A percentile compares a stretch with the other conserved stretches of the same genome.
Evolutionary conservation across 2,329 filamentous ascomycete genomes (phyloP).

Genomic region (Sclerotinia borealis): DNA sequence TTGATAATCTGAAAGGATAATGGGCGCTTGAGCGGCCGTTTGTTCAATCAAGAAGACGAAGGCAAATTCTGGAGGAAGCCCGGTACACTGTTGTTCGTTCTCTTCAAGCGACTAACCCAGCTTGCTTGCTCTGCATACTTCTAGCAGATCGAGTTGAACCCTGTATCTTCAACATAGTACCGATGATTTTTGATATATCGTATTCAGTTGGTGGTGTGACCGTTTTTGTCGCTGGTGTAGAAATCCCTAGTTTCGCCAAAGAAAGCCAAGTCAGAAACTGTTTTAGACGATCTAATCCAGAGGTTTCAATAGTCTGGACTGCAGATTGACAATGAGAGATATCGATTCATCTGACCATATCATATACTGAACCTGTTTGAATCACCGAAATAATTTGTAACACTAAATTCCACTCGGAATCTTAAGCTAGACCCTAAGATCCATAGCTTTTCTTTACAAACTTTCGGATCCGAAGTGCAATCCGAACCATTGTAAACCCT

Average conservation of each 20-base stretch:
- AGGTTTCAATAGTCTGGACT: neutral
- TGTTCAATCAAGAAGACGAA: slow-evolving; percentile 11
- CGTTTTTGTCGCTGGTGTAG: slow-evolving; percentile 1
- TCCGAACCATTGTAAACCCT: neutral
- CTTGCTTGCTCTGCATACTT: slow-evolving; percentile 9
- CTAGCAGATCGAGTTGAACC: slow-evolving; percentile 7
- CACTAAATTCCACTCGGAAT: too few relatives aligned
- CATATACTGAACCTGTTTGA: neutral
- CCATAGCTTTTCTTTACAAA: too few relatives aligned
- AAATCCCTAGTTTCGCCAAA: slow-evolving; percentile 1
- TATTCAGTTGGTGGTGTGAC: slow-evolving; percentile 7
- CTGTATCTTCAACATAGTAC: slow-evolving; percentile 10
- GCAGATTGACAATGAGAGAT: too few relatives aligned
- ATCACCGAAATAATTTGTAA: neutral
- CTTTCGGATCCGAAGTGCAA: neutral
- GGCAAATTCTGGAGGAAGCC: slow-evolving; percentile 9
- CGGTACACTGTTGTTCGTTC: slow-evolving; percentile 9
- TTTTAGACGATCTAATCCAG: neutral
- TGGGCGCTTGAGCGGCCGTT: slow-evolving; percentile 7
- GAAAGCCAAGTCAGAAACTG: neutral
- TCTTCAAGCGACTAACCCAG: slow-evolving; percentile 9
- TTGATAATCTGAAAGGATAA: slow-evolving; percentile 10
- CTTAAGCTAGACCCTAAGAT: too few relatives aligned
- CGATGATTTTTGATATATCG: slow-evolving; percentile 6
- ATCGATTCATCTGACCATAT: neutral